phyloP scores from a whole-genome alignment of 768 basidiomycete genomes.

The Strobilomyces confusus region DNA sequence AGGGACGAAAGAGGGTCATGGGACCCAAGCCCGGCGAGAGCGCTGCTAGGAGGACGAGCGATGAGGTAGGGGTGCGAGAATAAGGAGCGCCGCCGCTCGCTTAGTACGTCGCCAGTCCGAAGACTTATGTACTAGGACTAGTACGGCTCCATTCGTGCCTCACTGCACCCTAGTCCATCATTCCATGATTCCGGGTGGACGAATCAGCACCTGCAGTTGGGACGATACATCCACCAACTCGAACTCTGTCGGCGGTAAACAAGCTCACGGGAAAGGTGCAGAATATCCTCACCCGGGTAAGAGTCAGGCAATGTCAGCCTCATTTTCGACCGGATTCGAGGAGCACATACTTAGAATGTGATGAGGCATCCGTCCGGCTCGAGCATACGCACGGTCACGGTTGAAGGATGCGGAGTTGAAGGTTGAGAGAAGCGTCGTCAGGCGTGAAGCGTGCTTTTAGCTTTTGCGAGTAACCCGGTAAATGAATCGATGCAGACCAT shows the following conservation, averaged over 20 bases:
- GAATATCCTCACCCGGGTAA: slow-evolving; percentile 50
- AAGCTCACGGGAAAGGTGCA: background rate
- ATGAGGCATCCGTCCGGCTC: slow-evolving; percentile 81
- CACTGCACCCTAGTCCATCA: no score
- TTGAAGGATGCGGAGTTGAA: slow-evolving; percentile 89
- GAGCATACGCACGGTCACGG: slow-evolving; percentile 89
- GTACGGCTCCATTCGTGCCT: no score
- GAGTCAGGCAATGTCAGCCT: slow-evolving; percentile 84
- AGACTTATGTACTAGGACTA: no score
- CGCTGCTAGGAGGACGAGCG: no score
- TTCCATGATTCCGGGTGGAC: slow-evolving; percentile 66
- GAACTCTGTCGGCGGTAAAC: slow-evolving; percentile 47
- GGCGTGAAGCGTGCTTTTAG: background rate
- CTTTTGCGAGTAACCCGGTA: background rate
- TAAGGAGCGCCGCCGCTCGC: no score
- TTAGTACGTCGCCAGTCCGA: no score
- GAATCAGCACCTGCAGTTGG: slow-evolving; percentile 63
- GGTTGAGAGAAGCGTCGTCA: slow-evolving; percentile 39
- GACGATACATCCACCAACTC: slow-evolving; percentile 74
- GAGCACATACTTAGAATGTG: slow-evolving; percentile 98
- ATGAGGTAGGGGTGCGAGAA: no score
- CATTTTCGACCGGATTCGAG: slow-evolving; percentile 95
- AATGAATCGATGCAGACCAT: slow-evolving; percentile 79
- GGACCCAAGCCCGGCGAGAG: no score
- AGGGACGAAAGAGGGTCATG: no score